Percentiles rank a stretch among this genome's conserved stretches.
Evolutionary conservation across 257 asterid species (phyloP).

Genomic region (Ophiorrhiza pumila): DNA sequence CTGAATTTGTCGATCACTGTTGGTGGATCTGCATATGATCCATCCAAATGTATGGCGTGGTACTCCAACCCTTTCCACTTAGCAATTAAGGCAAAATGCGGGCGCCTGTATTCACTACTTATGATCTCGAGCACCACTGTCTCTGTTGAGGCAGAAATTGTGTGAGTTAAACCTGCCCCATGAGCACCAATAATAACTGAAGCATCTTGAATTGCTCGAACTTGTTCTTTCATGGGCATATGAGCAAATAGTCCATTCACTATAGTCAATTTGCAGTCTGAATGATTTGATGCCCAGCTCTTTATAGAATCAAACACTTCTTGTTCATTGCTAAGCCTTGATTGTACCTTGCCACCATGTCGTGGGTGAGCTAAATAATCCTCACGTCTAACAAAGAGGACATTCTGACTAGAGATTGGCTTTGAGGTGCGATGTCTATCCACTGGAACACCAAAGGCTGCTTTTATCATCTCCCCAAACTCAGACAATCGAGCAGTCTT

Average conservation of each 20-base stretch:
- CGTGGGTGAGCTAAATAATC: constrained; percentile 96
- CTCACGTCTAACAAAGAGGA: constrained; percentile 91
- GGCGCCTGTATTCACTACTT: constrained; percentile 68
- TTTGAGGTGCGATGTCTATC: constrained; percentile 38
- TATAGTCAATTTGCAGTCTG: constrained; percentile 50
- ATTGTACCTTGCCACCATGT: constrained; percentile 79
- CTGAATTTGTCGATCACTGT: constrained; percentile 51
- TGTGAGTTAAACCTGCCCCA: constrained; percentile 97
- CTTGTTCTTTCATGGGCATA: constrained; percentile 95
- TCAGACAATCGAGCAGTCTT: constrained; percentile 85
- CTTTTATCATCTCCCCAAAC: constrained; percentile 94
- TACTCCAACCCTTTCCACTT: constrained; percentile 90
- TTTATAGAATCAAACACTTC: constrained; percentile 61
- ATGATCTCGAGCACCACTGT: constrained; percentile 73
- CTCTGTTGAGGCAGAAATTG: constrained; percentile 61
- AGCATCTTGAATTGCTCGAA: constrained; percentile 84
- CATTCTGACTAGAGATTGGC: constrained; percentile 43
- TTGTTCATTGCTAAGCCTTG: constrained; percentile 83
- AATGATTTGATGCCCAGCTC: constrained; percentile 54
- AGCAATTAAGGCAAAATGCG: constrained; percentile 81
- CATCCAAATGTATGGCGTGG: constrained; percentile 58
- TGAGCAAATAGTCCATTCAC: constrained; percentile 89
- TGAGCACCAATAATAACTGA: constrained; percentile 87
- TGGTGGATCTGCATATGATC: constrained; percentile 57
- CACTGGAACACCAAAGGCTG: constrained; percentile 71